Base-by-base conservation (phyloP, 768 basidiomycete genomes). In the Panellus pusillus region DNA sequence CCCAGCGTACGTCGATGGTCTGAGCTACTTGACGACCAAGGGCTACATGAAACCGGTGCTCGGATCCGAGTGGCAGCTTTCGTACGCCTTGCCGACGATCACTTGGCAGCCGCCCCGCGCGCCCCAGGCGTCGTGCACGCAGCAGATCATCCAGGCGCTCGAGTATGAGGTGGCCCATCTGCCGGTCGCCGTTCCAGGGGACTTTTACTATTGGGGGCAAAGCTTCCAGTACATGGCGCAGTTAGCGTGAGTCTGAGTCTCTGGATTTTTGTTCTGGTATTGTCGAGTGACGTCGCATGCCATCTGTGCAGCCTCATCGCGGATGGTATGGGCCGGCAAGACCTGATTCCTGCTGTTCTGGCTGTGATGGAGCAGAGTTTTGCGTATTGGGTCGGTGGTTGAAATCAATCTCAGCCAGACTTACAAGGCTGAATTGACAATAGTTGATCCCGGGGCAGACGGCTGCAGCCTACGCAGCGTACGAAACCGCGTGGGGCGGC, bases 111-210 rank as follows among this genome's bases (percentile, higher is more conserved):
- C 70, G 4, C 69, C 70, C 37, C 64, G 70, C 29, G 45, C 59
- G 27, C 67, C 69, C 0, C 68, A 72, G 14, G 60, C 63, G 13
- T 72, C 70, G 6, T 72, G 70, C 53, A 62, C 44, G 3, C 43
- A 58, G 17, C 52, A 61, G 20, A 55, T 72, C 6, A 65, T 68
- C n/a, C 66, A 68, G 37, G 68, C 67, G 11, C 61, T 72, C 15
- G 75, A 80, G 61, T 76, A 76, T 56, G 81, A 81, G 57, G 74
- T 79, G 35, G 67, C 72, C 18, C 75, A 82, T 58, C 73, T 84
- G 39, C 63, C 72, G 6, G 70, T 72, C 19, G 74, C 76, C 8
- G 76, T 76, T 20, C 73, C 79, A 20, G 65, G 62, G 4, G 70
- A 72, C 45, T 72, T 70, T 46, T 72, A 72, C 47, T 67, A 58